Percentiles rank a stretch among this genome's conserved stretches.
Evolutionary conservation across 106 monocot species (phyloP).

Genomic region (Iris macrosiphon): DNA sequence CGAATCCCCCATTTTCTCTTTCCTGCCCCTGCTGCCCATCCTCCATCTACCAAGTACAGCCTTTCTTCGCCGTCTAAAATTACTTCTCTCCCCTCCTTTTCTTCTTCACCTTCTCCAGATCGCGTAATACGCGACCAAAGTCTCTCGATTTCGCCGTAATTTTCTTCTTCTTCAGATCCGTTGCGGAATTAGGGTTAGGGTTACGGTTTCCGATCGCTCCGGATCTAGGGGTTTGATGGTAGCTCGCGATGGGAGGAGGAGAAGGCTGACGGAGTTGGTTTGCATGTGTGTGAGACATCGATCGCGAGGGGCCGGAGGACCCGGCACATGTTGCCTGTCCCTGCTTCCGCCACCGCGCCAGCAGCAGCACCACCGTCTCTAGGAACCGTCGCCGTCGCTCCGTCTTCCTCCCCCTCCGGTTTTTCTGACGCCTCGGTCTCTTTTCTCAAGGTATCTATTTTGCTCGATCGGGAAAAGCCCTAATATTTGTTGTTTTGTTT

Average conservation of each 20-base stretch:
- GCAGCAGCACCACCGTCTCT: slow-evolving; percentile 22
- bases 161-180: background rate
- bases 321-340: slow-evolving; percentile 55
- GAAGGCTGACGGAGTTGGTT: too few relatives aligned
- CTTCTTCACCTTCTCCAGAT: background rate
- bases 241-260: too few relatives aligned
- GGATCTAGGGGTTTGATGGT: too few relatives aligned
- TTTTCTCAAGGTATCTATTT: slow-evolving; percentile 63
- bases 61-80: background rate
- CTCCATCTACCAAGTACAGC: background rate
- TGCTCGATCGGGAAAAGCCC: too few relatives aligned
- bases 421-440: slow-evolving; percentile 18
- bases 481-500: too few relatives aligned
- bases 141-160: background rate
- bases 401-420: slow-evolving; percentile 3
- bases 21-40: background rate
- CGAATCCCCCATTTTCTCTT: too few relatives aligned
- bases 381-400: slow-evolving; percentile 8
- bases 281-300: too few relatives aligned
- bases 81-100: background rate
- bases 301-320: slow-evolving; percentile 8
- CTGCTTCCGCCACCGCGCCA: slow-evolving; percentile 34
- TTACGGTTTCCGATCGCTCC: background rate
- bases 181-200: slow-evolving; percentile 5
- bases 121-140: too few relatives aligned